phyloP scores from a whole-genome alignment of 2,329 filamentous ascomycete genomes.

The Blastomyces percursus region DNA sequence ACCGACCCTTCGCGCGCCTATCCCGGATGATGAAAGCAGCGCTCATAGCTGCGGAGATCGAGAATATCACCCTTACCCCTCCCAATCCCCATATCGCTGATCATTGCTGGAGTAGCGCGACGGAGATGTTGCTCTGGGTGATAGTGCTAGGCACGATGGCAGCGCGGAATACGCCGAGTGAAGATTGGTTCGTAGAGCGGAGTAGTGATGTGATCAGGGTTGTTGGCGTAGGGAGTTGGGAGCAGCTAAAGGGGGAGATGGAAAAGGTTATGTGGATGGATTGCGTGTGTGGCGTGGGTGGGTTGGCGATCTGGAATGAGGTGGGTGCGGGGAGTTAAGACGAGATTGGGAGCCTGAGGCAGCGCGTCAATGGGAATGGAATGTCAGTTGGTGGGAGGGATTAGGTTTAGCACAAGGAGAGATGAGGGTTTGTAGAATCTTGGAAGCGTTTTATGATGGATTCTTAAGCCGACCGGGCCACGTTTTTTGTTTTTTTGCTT shows the following conservation, averaged over 20 bases:
- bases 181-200: slow-evolving; percentile 25
- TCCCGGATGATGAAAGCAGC: slow-evolving; percentile 19
- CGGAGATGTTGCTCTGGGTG: slow-evolving; percentile 26
- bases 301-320: slow-evolving; percentile 22
- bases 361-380: background rate
- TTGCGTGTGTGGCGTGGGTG: slow-evolving; percentile 25
- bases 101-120: slow-evolving; percentile 17
- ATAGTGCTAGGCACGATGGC: slow-evolving; percentile 31
- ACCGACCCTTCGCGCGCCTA: slow-evolving; percentile 25
- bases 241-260: slow-evolving; percentile 19
- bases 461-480: no score
- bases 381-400: background rate
- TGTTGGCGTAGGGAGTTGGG: slow-evolving; percentile 19
- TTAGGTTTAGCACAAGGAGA: background rate
- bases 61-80: background rate
- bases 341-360: background rate
- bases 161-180: slow-evolving; percentile 21
- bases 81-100: background rate
- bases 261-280: slow-evolving; percentile 28
- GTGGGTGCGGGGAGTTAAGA: background rate
- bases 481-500: no score
- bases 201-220: slow-evolving; percentile 17
- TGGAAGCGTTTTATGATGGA: background rate
- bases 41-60: slow-evolving; percentile 18
- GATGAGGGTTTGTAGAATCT: background rate